These are phyloP conservation scores for Piper betle DNA, from an alignment of 164 flowering plant genomes.

Conservation along the genomic window DNA sequence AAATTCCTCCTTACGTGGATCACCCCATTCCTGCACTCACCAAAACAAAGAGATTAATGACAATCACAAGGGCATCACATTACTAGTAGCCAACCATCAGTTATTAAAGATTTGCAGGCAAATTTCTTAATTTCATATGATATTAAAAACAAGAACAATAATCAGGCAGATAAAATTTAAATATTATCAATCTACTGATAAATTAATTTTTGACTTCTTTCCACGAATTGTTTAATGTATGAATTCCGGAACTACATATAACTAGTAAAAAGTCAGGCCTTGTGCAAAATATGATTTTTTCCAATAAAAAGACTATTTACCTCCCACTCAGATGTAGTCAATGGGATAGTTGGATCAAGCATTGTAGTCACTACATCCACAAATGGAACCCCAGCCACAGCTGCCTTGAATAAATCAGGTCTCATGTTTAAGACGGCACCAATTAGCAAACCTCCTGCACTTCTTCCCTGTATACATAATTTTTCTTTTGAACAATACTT, in stretches of 20 bases:
- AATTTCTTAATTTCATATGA: no score
- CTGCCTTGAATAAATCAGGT: conserved; percentile 84
- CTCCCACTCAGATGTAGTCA: conserved; percentile 29
- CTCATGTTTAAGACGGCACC: conserved; percentile 93
- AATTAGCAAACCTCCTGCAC: conserved; percentile 95
- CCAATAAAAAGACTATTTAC: conserved; percentile 3
- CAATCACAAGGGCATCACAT: no score
- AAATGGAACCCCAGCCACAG: conserved; percentile 85
- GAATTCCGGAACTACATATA: no score
- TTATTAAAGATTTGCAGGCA: no score
- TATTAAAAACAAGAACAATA: no score
- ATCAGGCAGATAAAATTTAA: no score
- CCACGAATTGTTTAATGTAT: no score
- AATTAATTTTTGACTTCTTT: no score
- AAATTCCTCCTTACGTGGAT: conserved; percentile 67
- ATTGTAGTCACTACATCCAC: conserved; percentile 96
- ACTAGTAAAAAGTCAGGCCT: not conserved
- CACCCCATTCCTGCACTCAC: conserved; percentile 77
- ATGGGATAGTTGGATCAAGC: conserved; percentile 40
- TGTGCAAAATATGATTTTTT: not conserved
- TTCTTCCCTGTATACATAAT: conserved; percentile 73
- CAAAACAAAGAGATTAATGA: no score
- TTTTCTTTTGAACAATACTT: conserved; percentile 73
- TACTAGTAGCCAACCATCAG: no score
- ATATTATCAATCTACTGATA: no score